Evolutionary conservation across 768 basidiomycete species (phyloP).

Genomic region (Mycena haematopus): DNA sequence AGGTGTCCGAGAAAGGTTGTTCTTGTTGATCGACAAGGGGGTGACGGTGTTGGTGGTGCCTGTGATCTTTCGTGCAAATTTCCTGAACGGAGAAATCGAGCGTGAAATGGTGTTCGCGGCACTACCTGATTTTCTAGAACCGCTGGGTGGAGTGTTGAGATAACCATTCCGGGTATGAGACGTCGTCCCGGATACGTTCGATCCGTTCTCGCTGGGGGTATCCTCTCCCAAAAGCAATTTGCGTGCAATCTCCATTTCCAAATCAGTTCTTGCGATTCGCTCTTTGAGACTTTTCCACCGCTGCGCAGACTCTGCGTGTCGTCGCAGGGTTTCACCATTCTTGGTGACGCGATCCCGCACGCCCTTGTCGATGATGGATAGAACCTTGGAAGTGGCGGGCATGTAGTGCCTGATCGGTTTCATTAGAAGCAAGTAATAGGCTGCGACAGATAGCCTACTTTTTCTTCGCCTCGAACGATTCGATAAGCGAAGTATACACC

Average conservation of each 20-base stretch:
- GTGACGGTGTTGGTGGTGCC: constrained; percentile 47
- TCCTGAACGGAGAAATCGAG: constrained; percentile 83
- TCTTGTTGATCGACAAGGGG: constrained; percentile 55
- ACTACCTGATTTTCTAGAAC: constrained; percentile 48
- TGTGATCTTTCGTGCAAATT: constrained; percentile 75
- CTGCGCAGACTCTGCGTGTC: constrained; percentile 88
- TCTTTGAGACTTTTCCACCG: constrained; percentile 84
- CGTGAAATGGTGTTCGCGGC: constrained; percentile 65
- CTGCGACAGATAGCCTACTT: constrained; percentile 56
- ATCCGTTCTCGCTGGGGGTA: constrained; percentile 70
- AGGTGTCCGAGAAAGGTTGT: constrained; percentile 45
- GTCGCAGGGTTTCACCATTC: constrained; percentile 92
- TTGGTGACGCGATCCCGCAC: constrained; percentile 93
- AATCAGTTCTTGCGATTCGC: constrained; percentile 79
- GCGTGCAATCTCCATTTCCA: constrained; percentile 79
- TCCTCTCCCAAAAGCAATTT: constrained; percentile 62
- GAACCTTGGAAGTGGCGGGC: constrained; percentile 90
- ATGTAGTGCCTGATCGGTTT: constrained; percentile 78
- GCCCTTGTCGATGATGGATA: constrained; percentile 93
- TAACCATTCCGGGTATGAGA: constrained; percentile 57
- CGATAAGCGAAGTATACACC: constrained; percentile 67
- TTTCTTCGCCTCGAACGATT: constrained; percentile 88
- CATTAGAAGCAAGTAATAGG: constrained; percentile 25
- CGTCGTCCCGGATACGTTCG: constrained; percentile 64
- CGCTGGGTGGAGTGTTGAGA: constrained; percentile 69